Evolutionary conservation across 78 protist genomes (phyloP).

Genomic region (Planoprotostelium fungivorum): DNA sequence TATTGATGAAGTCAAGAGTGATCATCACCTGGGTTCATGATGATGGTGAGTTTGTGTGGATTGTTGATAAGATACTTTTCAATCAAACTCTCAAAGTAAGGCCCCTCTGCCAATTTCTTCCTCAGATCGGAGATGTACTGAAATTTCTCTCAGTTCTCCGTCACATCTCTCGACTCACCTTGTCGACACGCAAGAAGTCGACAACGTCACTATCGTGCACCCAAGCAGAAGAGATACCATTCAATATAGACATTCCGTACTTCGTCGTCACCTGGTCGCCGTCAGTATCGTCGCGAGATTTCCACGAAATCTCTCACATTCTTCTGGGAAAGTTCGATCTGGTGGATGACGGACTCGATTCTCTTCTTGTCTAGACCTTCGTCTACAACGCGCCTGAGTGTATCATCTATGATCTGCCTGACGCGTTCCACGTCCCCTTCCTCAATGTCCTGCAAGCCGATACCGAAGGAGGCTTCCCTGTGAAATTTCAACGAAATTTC

Average conservation of each 20-base stretch:
- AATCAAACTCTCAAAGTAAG: neutral
- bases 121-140: neutral
- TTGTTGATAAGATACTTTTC: neutral
- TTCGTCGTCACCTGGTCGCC: conserved; percentile 4
- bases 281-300: neutral
- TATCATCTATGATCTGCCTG: conserved; percentile 12
- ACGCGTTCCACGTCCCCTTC: conserved; percentile 35
- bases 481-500: neutral
- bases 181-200: conserved; percentile 11
- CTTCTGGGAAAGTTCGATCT: conserved; percentile 50
- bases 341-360: conserved; percentile 46
- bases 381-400: conserved; percentile 8
- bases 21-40: neutral
- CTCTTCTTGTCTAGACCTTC: conserved; percentile 24
- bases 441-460: conserved; percentile 9
- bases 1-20: no score
- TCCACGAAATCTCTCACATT: conserved; percentile 20
- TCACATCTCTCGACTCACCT: neutral
- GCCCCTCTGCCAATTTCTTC: neutral
- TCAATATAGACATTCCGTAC: conserved; percentile 32
- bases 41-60: neutral
- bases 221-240: conserved; percentile 24
- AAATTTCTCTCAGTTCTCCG: neutral
- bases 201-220: conserved; percentile 47
- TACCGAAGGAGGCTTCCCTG: neutral